Percentiles rank a stretch among this genome's conserved stretches.
Conservation (phyloP, 2,329 filamentous ascomycete genomes). For the Fusarium poae region DNA sequence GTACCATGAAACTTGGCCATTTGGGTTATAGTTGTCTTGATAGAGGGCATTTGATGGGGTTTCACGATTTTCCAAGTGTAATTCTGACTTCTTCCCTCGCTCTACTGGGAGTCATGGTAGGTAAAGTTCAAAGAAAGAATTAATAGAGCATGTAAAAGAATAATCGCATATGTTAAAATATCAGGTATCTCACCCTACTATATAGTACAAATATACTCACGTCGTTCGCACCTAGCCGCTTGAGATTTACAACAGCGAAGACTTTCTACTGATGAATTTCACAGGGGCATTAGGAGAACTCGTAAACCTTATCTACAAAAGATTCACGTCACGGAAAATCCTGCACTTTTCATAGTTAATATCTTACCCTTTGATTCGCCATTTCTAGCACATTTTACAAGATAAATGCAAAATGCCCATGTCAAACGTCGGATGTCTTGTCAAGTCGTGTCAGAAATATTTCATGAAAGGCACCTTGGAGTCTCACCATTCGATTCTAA, state of each 20-base stretch:
- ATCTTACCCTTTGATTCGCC: constrained; percentile 19
- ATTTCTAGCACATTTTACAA: neutral
- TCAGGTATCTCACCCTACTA: neutral
- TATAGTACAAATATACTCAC: neutral
- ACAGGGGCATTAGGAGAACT: neutral
- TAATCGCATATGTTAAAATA: neutral
- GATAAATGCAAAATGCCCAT: neutral
- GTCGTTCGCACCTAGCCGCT: neutral
- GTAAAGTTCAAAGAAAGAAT: too few relatives aligned
- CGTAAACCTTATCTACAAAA: neutral
- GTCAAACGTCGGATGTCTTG: constrained; percentile 34
- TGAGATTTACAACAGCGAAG: neutral
- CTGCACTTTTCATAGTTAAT: constrained; percentile 7
- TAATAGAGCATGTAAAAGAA: neutral
- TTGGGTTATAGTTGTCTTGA: constrained; percentile 13
- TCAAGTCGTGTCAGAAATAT: constrained; percentile 38
- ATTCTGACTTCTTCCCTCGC: too few relatives aligned
- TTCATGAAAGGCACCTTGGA: constrained; percentile 35
- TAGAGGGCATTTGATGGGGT: too few relatives aligned
- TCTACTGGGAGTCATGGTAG: too few relatives aligned
- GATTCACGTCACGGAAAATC: neutral
- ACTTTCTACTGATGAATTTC: neutral
- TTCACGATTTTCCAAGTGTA: too few relatives aligned
- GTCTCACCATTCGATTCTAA: constrained; percentile 41
- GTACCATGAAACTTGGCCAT: constrained; percentile 37